Evolutionary conservation across 1,284 basidiomycete genomes (phyloP).

Genomic region (Ustilago hordei): DNA sequence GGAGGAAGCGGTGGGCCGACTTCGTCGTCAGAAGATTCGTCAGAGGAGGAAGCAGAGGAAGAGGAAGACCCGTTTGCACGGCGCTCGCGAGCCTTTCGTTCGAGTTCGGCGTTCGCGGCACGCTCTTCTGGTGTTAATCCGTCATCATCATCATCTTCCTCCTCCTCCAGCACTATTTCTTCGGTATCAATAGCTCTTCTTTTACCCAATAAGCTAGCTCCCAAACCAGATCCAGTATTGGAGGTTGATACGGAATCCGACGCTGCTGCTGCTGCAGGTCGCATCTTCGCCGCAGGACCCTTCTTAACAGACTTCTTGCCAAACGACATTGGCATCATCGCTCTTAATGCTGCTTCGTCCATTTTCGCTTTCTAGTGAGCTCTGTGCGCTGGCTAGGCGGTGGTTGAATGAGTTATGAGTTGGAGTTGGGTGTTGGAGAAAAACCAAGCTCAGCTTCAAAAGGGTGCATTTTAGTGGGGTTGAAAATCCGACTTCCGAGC

Average conservation of each 20-base stretch:
- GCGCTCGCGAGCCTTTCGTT: slow-evolving; percentile 19
- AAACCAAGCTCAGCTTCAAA: not conserved
- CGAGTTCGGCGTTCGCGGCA: slow-evolving; percentile 33
- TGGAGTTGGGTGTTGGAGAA: not conserved
- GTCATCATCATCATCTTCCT: slow-evolving; percentile 52
- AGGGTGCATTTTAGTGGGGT: not conserved
- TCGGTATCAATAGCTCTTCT: not conserved
- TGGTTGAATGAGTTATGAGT: not conserved
- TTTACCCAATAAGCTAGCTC: slow-evolving; percentile 23
- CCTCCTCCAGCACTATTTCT: not conserved
- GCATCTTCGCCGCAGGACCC: not conserved
- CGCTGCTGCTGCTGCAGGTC: not conserved
- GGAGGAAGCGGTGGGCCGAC: slow-evolving; percentile 38
- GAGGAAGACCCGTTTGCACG: slow-evolving; percentile 17
- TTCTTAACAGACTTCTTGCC: slow-evolving; percentile 39
- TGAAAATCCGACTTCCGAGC: slow-evolving; percentile 11
- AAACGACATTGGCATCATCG: slow-evolving; percentile 65
- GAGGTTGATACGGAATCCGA: not conserved
- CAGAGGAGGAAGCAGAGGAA: slow-evolving; percentile 6
- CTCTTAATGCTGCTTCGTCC: slow-evolving; percentile 66
- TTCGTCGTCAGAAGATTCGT: slow-evolving; percentile 20
- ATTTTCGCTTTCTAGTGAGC: slow-evolving; percentile 28
- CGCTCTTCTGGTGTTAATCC: slow-evolving; percentile 59
- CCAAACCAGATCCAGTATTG: not conserved
- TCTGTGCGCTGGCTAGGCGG: not conserved